Evolutionary conservation across 345 rosid genomes (phyloP).

Genomic region (Cardamine occulta): DNA sequence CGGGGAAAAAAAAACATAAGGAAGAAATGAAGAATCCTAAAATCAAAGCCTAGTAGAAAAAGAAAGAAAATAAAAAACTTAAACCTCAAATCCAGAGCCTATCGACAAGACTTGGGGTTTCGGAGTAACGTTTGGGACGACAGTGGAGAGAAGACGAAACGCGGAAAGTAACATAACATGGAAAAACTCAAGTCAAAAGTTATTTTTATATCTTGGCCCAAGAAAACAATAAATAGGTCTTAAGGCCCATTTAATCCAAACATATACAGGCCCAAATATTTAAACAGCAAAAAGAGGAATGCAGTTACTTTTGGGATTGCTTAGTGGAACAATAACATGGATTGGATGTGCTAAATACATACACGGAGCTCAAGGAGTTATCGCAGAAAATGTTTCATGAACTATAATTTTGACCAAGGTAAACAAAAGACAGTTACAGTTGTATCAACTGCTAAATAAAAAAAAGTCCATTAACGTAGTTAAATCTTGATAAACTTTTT

Average conservation of each 20-base stretch:
- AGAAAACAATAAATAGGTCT: too few relatives aligned
- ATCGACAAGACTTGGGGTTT: background rate
- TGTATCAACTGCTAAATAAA: background rate
- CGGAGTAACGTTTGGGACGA: background rate
- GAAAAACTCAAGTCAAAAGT: background rate
- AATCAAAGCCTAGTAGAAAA: background rate
- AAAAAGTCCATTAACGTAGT: background rate
- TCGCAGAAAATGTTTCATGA: background rate
- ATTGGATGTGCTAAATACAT: too few relatives aligned
- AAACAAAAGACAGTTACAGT: too few relatives aligned
- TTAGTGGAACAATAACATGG: too few relatives aligned
- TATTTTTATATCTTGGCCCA: background rate
- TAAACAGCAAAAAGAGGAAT: too few relatives aligned
- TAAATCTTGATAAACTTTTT: too few relatives aligned
- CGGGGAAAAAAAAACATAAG: background rate
- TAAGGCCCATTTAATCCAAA: background rate
- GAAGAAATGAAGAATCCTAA: background rate
- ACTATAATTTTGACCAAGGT: background rate
- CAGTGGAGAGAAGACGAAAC: background rate
- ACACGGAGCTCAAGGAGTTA: background rate
- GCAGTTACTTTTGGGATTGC: too few relatives aligned
- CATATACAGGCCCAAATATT: background rate
- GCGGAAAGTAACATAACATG: background rate
- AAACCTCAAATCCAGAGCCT: background rate
- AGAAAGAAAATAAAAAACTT: background rate